phyloP scores from a whole-genome alignment of 805 yeast genomes.

The Metschnikowia baotianmanensis region DNA sequence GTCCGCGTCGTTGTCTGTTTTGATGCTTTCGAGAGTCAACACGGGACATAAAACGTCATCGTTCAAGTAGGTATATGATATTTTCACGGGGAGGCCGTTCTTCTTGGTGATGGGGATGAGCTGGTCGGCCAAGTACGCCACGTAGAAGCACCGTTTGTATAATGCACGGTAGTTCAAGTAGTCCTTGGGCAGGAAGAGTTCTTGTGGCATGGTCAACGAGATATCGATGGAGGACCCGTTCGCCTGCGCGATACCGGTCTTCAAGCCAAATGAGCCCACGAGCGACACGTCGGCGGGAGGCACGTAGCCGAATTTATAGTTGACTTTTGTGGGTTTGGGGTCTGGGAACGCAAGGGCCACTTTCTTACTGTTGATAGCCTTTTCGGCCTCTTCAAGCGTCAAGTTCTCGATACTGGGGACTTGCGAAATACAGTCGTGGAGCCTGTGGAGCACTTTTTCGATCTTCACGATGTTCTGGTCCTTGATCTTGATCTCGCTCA shows the following conservation, averaged over 20 bases:
- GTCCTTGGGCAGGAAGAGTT: conserved; percentile 79
- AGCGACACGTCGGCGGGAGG: conserved; percentile 75
- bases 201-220: conserved; percentile 75
- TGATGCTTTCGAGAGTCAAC: conserved; percentile 57
- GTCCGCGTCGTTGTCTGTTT: conserved; percentile 49
- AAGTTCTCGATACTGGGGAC: conserved; percentile 53
- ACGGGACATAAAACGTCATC: conserved; percentile 79
- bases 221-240: conserved; percentile 71
- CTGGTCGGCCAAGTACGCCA: conserved; percentile 73
- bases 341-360: conserved; percentile 83
- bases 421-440: conserved; percentile 64
- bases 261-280: conserved; percentile 87
- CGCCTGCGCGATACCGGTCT: conserved; percentile 69
- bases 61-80: conserved; percentile 63
- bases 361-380: conserved; percentile 47
- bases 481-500: conserved; percentile 75
- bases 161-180: conserved; percentile 85
- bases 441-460: conserved; percentile 71
- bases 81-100: conserved; percentile 57
- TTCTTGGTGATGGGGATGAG: conserved; percentile 53
- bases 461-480: conserved; percentile 63
- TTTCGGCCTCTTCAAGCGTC: conserved; percentile 58
- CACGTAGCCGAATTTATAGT: conserved; percentile 66
- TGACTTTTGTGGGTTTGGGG: conserved; percentile 74
- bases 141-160: conserved; percentile 84